Evolutionary conservation across 352 stramenopile genomes (phyloP).

Genomic region (Peronospora belbahrii): DNA sequence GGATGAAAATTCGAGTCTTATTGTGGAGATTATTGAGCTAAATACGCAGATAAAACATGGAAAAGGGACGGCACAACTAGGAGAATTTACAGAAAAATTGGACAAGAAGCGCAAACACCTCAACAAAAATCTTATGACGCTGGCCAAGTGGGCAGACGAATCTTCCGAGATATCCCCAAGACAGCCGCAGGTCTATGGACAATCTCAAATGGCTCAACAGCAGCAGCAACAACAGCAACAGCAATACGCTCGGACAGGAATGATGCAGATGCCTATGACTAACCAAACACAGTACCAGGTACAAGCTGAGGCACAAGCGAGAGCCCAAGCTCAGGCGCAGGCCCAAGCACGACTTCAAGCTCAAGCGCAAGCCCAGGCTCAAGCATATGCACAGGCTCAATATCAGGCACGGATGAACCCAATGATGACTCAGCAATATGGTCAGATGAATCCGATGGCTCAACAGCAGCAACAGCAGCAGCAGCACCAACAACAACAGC

Average conservation of each 20-base stretch:
- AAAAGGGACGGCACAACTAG: slow-evolving; percentile 63
- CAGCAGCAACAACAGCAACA: slow-evolving; percentile 4
- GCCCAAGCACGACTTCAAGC: slow-evolving; percentile 23
- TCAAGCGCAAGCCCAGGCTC: slow-evolving; percentile 21
- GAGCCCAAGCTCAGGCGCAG: slow-evolving; percentile 16
- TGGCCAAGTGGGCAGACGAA: slow-evolving; percentile 84
- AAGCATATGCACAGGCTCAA: slow-evolving; percentile 38
- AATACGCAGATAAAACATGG: slow-evolving; percentile 85
- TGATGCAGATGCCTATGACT: slow-evolving; percentile 32
- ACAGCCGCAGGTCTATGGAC: slow-evolving; percentile 28
- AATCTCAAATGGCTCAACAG: slow-evolving; percentile 27
- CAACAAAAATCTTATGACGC: slow-evolving; percentile 87
- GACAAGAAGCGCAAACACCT: slow-evolving; percentile 87
- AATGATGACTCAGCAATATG: slow-evolving; percentile 36
- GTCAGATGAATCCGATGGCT: slow-evolving; percentile 29
- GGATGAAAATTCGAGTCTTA: slow-evolving; percentile 81
- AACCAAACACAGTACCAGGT: slow-evolving; percentile 28
- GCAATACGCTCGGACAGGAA: slow-evolving; percentile 24
- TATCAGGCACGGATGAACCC: slow-evolving; percentile 58
- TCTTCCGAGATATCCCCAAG: slow-evolving; percentile 58
- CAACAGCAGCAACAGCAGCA: slow-evolving; percentile 15
- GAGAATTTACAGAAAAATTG: slow-evolving; percentile 77
- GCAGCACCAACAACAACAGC: no score
- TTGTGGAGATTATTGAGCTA: slow-evolving; percentile 84
- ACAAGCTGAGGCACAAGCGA: slow-evolving; percentile 20